phyloP scores from a whole-genome alignment of 2,329 filamentous ascomycete genomes.

The Atkinsonella texensis region DNA sequence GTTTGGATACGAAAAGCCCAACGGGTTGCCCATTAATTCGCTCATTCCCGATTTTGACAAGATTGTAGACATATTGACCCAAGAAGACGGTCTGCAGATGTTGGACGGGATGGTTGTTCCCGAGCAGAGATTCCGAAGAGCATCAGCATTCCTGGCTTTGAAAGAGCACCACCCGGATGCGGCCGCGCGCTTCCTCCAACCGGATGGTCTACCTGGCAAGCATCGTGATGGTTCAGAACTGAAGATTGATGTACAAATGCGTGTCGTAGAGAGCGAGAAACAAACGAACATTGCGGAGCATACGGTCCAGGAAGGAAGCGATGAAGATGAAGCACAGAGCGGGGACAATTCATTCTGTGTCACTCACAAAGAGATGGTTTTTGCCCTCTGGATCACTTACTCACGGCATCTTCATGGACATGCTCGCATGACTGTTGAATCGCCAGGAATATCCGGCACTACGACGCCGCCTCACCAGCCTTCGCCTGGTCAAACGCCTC shows the following conservation, averaged over 20 bases:
- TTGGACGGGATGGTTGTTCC: slow-evolving; percentile 93
- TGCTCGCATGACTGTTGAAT: slow-evolving; percentile 44
- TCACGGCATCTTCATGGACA: slow-evolving; percentile 78
- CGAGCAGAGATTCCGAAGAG: slow-evolving; percentile 88
- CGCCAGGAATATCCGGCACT: slow-evolving; percentile 49
- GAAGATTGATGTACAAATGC: slow-evolving; percentile 91
- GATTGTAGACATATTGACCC: slow-evolving; percentile 66
- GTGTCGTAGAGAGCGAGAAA: slow-evolving; percentile 83
- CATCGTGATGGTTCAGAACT: slow-evolving; percentile 88
- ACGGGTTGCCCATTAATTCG: slow-evolving; percentile 67
- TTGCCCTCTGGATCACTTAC: slow-evolving; percentile 94
- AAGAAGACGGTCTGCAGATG: slow-evolving; percentile 74
- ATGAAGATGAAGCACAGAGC: slow-evolving; percentile 35
- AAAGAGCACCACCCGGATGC: slow-evolving; percentile 74
- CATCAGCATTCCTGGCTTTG: slow-evolving; percentile 70
- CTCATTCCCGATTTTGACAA: slow-evolving; percentile 81
- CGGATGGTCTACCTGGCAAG: slow-evolving; percentile 71
- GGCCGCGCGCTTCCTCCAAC: slow-evolving; percentile 65
- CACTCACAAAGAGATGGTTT: slow-evolving; percentile 65
- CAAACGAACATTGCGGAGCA: slow-evolving; percentile 48
- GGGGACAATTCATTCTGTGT: slow-evolving; percentile 32
- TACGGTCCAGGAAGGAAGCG: slow-evolving; percentile 50
- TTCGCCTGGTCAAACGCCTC: slow-evolving; percentile 58
- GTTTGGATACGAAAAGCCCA: slow-evolving; percentile 77
- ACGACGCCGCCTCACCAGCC: slow-evolving; percentile 68